Evolutionary conservation across 202 grass and related monocot genomes (phyloP), one percentile per base, ranked within the genome.

Genomic region (Musa balbisiana): DNA sequence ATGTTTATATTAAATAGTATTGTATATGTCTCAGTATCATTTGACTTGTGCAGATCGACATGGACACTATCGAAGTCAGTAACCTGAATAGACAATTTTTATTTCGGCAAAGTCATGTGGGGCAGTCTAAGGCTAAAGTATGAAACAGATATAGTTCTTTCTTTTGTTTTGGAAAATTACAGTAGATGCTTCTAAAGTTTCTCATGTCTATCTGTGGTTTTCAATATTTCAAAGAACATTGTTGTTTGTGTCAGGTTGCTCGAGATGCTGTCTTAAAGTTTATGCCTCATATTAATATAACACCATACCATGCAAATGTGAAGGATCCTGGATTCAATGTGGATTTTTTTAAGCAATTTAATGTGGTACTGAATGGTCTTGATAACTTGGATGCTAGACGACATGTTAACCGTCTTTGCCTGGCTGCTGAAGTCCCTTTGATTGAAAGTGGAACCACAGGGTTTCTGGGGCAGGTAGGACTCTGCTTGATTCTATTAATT

Each of bases 1-100:
- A 20, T 51, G 16, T 17, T 70, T 21, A 52, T 50, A 10, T 51
- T 70, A 3, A 17, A 11, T 20, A 12, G 6, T 20, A 11, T 51
- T 51, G 43, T 70, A 49, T 51, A 49, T 43, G 4, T 70, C 43
- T 20, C 17, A 70, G 1, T 70, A 17, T 84, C 12, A 69, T 75
- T 10, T 72, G 73, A 70, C 60, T 71, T 55, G 20, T 73, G 82
- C 87, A 99, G 95, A 95, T 99, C 85, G 95, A 99, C 75, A 77
- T 99, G 91, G 95, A 99, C 69, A 99, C 95, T 23, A 99, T 99
- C 58, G 95, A 99, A 84, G 89, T 99, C 67, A 99, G 95, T 80
- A 99, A 99, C 85, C 79, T 99, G 73, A 99, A 99, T 68, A 82
- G 95, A 49, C 95, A 99, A 79, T 99, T 99, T 84, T 86, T 99